Percentiles rank a stretch among this genome's conserved stretches.
phyloP scores from a whole-genome alignment of 2,329 filamentous ascomycete species.

The Cercospora canescens region DNA sequence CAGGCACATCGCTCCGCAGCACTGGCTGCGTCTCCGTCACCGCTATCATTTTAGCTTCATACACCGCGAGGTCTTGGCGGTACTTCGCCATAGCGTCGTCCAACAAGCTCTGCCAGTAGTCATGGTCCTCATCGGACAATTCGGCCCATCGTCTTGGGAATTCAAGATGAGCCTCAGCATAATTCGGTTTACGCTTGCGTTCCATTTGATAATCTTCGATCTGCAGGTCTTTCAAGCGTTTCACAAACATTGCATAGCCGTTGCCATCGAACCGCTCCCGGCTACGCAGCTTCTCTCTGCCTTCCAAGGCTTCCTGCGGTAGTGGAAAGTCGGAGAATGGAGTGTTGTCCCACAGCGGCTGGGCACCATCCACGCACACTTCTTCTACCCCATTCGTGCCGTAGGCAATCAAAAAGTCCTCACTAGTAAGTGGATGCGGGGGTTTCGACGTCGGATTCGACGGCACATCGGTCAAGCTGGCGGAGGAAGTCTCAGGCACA shows the following conservation, averaged over 20 bases:
- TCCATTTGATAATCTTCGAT: constrained; percentile 29
- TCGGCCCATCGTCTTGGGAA: constrained; percentile 32
- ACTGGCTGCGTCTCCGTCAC: constrained; percentile 29
- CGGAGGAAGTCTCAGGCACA: constrained; percentile 30
- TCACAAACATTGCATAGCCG: constrained; percentile 34
- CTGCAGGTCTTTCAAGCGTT: constrained; percentile 23
- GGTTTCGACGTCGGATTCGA: constrained; percentile 31
- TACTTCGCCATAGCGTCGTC: constrained; percentile 32
- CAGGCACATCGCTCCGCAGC: constrained; percentile 23
- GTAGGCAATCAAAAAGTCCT: constrained; percentile 34
- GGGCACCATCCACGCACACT: constrained; percentile 21
- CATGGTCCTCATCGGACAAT: constrained; percentile 24
- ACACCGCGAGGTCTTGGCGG: constrained; percentile 31
- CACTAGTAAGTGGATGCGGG: constrained; percentile 25
- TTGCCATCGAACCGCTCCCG: constrained; percentile 24
- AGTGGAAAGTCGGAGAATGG: constrained; percentile 25
- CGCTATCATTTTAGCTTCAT: constrained; percentile 32
- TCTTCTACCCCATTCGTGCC: constrained; percentile 27
- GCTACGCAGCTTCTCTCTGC: constrained; percentile 15
- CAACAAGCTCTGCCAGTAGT: constrained; percentile 32
- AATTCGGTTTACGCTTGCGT: constrained; percentile 29
- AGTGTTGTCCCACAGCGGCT: constrained; percentile 27
- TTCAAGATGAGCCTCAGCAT: constrained; percentile 32
- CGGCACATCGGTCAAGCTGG: constrained; percentile 31
- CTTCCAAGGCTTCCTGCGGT: constrained; percentile 25